Percentiles rank a stretch among this genome's conserved stretches.
These are phyloP conservation scores for Phytophthora lateralis DNA, from an alignment of 352 stramenopile genomes.

Conservation along the genomic window DNA sequence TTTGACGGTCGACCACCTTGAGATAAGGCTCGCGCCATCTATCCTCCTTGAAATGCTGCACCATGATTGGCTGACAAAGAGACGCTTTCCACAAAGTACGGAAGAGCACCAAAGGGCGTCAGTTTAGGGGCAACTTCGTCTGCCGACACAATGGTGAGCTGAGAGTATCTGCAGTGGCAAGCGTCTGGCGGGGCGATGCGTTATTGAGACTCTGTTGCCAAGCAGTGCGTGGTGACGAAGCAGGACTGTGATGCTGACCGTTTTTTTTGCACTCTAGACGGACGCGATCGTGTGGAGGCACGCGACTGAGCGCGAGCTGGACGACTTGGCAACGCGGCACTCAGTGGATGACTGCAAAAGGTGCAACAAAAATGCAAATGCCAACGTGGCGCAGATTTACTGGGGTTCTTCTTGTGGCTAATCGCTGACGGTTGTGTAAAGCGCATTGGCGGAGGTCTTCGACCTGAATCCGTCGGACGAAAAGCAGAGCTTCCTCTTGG, in stretches of 20 bases:
- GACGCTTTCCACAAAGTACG: conserved; percentile 28
- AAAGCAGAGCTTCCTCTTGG: conserved; percentile 52
- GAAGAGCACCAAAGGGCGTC: not conserved
- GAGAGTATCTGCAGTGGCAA: not conserved
- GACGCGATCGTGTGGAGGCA: conserved; percentile 70
- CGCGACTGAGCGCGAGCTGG: conserved; percentile 47
- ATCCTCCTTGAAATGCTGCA: conserved; percentile 1
- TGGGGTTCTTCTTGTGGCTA: not conserved
- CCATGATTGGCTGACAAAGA: conserved; percentile 26
- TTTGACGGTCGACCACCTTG: not conserved
- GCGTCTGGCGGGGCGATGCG: too few relatives aligned
- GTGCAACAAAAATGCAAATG: conserved; percentile 18
- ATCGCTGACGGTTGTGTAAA: conserved; percentile 19
- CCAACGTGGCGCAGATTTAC: not conserved
- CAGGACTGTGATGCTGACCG: not conserved
- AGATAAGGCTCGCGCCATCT: not conserved
- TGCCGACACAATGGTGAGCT: conserved; percentile 10
- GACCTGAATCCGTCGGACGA: conserved; percentile 43
- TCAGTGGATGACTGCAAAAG: conserved; percentile 65
- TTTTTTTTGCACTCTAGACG: conserved; percentile 34
- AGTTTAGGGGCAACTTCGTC: conserved; percentile 3
- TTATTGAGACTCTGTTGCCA: not conserved
- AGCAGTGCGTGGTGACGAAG: not conserved
- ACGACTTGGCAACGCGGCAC: conserved; percentile 41
- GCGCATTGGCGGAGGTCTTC: conserved; percentile 57